phyloP scores from a whole-genome alignment of 257 asterid genomes.

The Euphrasia confusa region DNA sequence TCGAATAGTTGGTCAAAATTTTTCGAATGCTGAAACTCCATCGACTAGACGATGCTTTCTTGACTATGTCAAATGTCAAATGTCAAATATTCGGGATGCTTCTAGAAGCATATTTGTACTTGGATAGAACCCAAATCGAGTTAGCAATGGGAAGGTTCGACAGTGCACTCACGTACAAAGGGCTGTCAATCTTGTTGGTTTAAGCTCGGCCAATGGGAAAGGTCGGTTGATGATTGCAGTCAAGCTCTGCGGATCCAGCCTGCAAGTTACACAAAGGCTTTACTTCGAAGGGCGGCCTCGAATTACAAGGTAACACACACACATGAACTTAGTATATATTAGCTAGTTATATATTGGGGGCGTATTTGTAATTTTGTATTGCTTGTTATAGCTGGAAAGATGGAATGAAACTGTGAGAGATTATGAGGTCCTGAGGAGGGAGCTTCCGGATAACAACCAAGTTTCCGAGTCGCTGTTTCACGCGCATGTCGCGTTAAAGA shows the following conservation, averaged over 20 bases:
- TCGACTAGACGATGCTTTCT: slow-evolving; percentile 55
- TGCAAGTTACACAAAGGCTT: slow-evolving; percentile 70
- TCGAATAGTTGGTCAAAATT: too few species aligned
- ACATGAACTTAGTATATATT: too few species aligned
- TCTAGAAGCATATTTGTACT: slow-evolving; percentile 60
- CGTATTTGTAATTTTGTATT: too few species aligned
- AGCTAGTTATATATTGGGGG: too few species aligned
- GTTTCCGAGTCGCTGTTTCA: slow-evolving; percentile 76
- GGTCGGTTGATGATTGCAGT: slow-evolving; percentile 72
- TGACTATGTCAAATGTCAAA: slow-evolving; percentile 40
- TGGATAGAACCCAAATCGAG: slow-evolving; percentile 66
- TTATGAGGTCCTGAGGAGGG: slow-evolving; percentile 63
- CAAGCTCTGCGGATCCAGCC: slow-evolving; percentile 80
- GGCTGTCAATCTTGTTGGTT: slow-evolving; percentile 65
- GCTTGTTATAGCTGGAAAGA: slow-evolving; percentile 57
- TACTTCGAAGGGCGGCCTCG: slow-evolving; percentile 87
- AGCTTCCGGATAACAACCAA: slow-evolving; percentile 62
- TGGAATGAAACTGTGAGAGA: slow-evolving; percentile 89
- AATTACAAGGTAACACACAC: slow-evolving; percentile 49
- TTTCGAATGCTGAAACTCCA: slow-evolving; percentile 85
- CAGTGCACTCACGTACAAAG: slow-evolving; percentile 56
- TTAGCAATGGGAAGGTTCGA: slow-evolving; percentile 85
- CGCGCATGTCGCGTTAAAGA: slow-evolving; percentile 66
- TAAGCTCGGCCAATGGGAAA: slow-evolving; percentile 79
- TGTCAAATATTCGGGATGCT: slow-evolving; percentile 56